Base-by-base conservation (phyloP, 2,329 filamentous ascomycete species). In the Plectosphaerella sp. region DNA sequence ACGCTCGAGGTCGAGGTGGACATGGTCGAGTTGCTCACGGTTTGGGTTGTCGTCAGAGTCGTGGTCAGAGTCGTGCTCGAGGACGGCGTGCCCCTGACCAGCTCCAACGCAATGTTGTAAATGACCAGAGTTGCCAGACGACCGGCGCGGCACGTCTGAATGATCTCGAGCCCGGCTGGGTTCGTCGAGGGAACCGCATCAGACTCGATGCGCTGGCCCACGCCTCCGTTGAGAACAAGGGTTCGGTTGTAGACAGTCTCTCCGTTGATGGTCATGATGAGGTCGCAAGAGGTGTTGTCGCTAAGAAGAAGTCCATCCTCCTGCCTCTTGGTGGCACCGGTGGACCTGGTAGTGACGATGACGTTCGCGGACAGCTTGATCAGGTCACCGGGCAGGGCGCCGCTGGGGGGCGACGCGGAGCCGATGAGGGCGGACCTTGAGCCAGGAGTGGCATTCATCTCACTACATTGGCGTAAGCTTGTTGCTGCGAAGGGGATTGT, bases 81-180 rank as follows among this genome's bases (percentile, higher is more conserved):
- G 52, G 35, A 51, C n/a, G n/a, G 61, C n/a, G 54, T 58, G 51
- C 61, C 58, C 42, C 60, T 61, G 22, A 62, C 57, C 28, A 33
- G 8, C 28, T 33, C 28, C 28, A 33, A 9, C 45, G 53, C 56
- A 47, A 62, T 49, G 47, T 42, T 59, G 57, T 51, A 43, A n/a
- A 43, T 20, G 7, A 12, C 18, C n/a, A 43, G n/a, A 7, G 11
- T 43, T 18, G 41, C 41, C 10, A 6, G n/a, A n/a, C 11, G n/a
- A n/a, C 41, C 41, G 11, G 11, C n/a, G 15, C 16, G n/a, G 41
- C 41, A 43, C 4, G n/a, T 18, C 16, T 43, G 41, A 7, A 12
- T 11, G 41, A 43, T 12, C n/a, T 3, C n/a, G 18, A 43, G 10
- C 15, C 12, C 16, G 16, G 18, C n/a, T 2, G n/a, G 7, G 11